A percentile compares a stretch with the other conserved stretches of the same genome.
Conservation (phyloP, 495 filamentous ascomycete genomes). For the Aspergillus bridgeri region DNA sequence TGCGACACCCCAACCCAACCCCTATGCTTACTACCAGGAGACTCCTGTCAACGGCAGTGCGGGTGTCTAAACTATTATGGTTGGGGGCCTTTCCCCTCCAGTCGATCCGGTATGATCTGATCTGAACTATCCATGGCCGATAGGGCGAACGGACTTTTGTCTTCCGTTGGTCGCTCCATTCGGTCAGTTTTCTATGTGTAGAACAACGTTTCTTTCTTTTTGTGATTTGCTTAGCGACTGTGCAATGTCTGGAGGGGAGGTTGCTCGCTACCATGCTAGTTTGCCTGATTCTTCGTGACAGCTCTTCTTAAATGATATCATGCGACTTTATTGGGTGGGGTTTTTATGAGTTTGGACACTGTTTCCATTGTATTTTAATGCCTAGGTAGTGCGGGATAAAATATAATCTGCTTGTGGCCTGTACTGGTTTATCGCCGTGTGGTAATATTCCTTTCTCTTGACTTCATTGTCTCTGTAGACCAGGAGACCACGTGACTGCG, state of each 20-base stretch:
- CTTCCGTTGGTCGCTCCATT: background rate
- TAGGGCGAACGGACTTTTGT: background rate
- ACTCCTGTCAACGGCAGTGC: slow-evolving; percentile 31
- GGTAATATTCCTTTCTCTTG: background rate
- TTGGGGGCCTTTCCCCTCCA: background rate
- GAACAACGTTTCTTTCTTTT: slow-evolving; percentile 13
- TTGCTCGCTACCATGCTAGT: slow-evolving; percentile 2
- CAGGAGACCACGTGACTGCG: slow-evolving; percentile 11
- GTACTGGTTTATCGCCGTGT: background rate
- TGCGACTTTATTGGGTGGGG: slow-evolving; percentile 21
- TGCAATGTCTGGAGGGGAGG: slow-evolving; percentile 9
- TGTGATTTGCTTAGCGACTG: slow-evolving; percentile 32
- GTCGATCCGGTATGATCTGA: slow-evolving; percentile 3
- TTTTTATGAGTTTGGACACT: slow-evolving; percentile 25
- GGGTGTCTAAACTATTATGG: slow-evolving; percentile 6
- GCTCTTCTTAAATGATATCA: slow-evolving; percentile 20
- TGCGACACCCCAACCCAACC: slow-evolving; percentile 24
- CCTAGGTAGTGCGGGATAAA: slow-evolving; percentile 15
- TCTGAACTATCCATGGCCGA: background rate
- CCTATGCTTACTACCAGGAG: slow-evolving; percentile 43
- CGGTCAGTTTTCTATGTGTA: background rate
- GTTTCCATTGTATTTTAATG: slow-evolving; percentile 25
- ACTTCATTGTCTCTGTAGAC: background rate
- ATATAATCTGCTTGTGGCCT: background rate
- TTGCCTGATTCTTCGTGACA: slow-evolving; percentile 10